Evolutionary conservation across 2,329 filamentous ascomycete genomes (phyloP), one percentile per base, ranked within the genome.

Genomic region (Phaeosphaeriaceae sp.): DNA sequence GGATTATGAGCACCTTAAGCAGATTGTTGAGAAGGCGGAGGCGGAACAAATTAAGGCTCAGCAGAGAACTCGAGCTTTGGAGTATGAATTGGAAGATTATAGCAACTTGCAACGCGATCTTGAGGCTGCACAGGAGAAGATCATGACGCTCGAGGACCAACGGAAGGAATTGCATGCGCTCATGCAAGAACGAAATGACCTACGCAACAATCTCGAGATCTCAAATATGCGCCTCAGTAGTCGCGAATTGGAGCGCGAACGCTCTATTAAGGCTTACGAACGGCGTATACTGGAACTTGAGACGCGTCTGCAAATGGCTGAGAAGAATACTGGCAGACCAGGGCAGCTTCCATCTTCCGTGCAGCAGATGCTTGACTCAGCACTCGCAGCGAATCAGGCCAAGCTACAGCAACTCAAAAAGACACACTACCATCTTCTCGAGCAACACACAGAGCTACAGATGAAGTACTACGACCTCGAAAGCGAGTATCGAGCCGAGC

Each of bases 21-120:
- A 84, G 62, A 80, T 92, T 4, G 83, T 94, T 0, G 87, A 89
- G 40, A 86, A 88, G 30, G 87, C 86, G 0, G 91, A 95, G 76
- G 86, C 89, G 6, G 86, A 88, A 59, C 90, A 92, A 68, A 56
- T 76, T 28, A 73, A 69, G 32, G 75, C 75, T 11, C 85, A 86
- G n/a, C 82, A 83, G 17, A 84, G 85, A 21, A 83, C 91, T 60
- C 84, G 87, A 32, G 74, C 75, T 4, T 66, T 77, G 2, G 85
- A 88, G 49, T 85, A 86, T 55, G 88, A 92, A 69, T 86, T 87
- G 44, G 84, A 84, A 47, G 88, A 92, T 66, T 79, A 85, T 32
- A 86, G 88, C 59, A 70, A 65, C 28, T 49, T 75, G 30, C 67
- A 65, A 19, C 64, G 66, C 35, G 72, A 78, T 47, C 69, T 77